Evolutionary conservation across 2,329 filamentous ascomycete species (phyloP).

Genomic region (Aspergillus pseudonomiae): DNA sequence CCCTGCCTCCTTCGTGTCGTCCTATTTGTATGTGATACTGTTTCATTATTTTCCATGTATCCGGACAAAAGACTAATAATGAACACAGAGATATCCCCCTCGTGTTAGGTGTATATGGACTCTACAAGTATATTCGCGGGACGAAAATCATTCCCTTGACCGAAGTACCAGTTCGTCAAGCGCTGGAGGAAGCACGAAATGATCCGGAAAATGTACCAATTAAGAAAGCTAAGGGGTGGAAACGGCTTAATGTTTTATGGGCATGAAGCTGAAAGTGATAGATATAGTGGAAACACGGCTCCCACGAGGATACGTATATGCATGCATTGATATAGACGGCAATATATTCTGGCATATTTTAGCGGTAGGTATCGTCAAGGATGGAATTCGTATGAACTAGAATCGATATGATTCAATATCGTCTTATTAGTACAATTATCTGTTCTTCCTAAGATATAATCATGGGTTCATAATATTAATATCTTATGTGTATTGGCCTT

Average conservation of each 20-base stretch:
- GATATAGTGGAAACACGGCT: neutral
- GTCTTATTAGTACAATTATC: too few species aligned
- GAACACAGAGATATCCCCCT: conserved; percentile 60
- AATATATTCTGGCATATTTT: neutral
- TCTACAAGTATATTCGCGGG: conserved; percentile 69
- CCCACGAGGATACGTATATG: neutral
- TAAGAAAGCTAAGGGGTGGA: conserved; percentile 27
- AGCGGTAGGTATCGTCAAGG: fast-evolving
- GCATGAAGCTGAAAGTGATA: conserved; percentile 15
- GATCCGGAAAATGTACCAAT: conserved; percentile 40
- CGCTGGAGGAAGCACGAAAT: conserved; percentile 51
- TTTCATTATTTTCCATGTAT: too few species aligned
- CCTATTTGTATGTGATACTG: conserved; percentile 60
- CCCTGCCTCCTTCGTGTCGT: conserved; percentile 60
- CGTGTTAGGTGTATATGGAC: conserved; percentile 58
- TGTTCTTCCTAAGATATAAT: too few species aligned
- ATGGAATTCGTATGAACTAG: too few species aligned
- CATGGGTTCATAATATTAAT: too few species aligned
- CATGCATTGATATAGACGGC: neutral
- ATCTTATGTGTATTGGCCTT: too few species aligned
- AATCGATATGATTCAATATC: too few species aligned
- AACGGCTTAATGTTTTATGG: conserved; percentile 40
- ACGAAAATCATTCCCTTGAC: conserved; percentile 58
- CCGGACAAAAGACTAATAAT: neutral
- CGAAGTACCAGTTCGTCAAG: conserved; percentile 56